Conservation (phyloP, 768 basidiomycete species). For the Naematelia aurantialba region DNA sequence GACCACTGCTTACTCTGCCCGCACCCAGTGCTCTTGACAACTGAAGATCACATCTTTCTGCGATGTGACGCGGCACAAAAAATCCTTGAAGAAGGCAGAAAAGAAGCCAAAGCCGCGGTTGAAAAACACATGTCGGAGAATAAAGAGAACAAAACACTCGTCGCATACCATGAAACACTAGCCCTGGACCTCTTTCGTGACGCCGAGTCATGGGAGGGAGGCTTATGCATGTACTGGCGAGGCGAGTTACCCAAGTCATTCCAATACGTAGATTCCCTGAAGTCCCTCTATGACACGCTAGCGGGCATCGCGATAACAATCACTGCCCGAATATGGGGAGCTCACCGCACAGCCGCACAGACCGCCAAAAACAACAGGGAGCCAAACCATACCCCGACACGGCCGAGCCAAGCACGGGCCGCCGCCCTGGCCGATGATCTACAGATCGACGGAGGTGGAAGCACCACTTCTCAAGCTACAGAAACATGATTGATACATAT, state of each 20-base stretch:
- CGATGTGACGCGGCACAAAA: background rate
- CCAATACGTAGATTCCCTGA: background rate
- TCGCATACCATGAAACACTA: background rate
- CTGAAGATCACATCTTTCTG: constrained; percentile 2
- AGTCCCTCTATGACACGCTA: background rate
- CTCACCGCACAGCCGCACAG: too few species aligned
- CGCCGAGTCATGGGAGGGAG: background rate
- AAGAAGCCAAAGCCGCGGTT: background rate
- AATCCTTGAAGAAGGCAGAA: background rate
- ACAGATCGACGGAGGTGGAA: too few species aligned
- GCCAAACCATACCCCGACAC: too few species aligned
- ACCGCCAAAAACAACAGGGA: too few species aligned
- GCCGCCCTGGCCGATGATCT: too few species aligned
- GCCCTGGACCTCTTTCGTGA: background rate
- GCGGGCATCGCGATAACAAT: background rate
- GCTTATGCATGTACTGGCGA: background rate
- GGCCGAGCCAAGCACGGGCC: too few species aligned
- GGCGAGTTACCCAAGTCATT: background rate
- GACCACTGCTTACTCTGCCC: background rate
- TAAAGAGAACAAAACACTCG: background rate
- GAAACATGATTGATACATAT: too few species aligned
- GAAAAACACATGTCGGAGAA: background rate
- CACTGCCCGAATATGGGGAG: background rate
- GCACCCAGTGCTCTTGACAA: too few species aligned
- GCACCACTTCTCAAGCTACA: too few species aligned